A percentile compares a stretch with the other conserved stretches of the same genome.
These are phyloP conservation scores for Cronartium quercuum DNA, from an alignment of 1,284 basidiomycete genomes.

Conservation along the genomic window DNA sequence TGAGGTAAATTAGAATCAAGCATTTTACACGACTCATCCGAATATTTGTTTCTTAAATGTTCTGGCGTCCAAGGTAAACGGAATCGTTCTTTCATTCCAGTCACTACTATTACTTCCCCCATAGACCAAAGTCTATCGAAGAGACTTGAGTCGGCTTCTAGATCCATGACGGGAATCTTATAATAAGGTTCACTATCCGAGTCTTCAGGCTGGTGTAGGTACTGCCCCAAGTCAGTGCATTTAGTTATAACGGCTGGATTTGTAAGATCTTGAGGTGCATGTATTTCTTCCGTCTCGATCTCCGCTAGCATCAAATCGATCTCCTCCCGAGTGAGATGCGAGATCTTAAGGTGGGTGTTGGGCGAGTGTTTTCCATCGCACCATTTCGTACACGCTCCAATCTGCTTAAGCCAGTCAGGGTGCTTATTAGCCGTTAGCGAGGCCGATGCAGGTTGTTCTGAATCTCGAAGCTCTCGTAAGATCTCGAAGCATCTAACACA, in stretches of 20 bases:
- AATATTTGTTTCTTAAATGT: conserved; percentile 40
- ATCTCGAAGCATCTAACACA: conserved; percentile 29
- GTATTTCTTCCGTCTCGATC: too few species aligned
- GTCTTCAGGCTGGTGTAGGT: background rate
- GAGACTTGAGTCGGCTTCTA: conserved; percentile 17
- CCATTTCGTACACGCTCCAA: conserved; percentile 9
- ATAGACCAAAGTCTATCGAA: conserved; percentile 33
- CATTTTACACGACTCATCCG: conserved; percentile 41
- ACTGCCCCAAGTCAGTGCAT: background rate
- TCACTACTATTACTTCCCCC: conserved; percentile 44
- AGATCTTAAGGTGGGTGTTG: conserved; percentile 9
- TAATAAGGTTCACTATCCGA: conserved; percentile 14
- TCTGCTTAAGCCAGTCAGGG: background rate
- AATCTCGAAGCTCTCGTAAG: background rate
- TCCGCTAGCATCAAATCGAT: too few species aligned
- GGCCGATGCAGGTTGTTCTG: background rate
- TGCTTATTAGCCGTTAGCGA: background rate
- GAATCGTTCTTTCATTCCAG: conserved; percentile 36
- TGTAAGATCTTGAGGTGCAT: background rate
- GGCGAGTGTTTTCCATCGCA: background rate
- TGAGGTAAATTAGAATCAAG: conserved; percentile 43
- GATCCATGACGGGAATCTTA: background rate
- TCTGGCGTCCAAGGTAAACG: conserved; percentile 41
- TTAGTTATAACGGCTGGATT: background rate
- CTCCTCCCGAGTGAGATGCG: conserved; percentile 20